Evolutionary conservation across 75 land plant genomes (phyloP).

Genomic region (Pseudotsuga menziesii): DNA sequence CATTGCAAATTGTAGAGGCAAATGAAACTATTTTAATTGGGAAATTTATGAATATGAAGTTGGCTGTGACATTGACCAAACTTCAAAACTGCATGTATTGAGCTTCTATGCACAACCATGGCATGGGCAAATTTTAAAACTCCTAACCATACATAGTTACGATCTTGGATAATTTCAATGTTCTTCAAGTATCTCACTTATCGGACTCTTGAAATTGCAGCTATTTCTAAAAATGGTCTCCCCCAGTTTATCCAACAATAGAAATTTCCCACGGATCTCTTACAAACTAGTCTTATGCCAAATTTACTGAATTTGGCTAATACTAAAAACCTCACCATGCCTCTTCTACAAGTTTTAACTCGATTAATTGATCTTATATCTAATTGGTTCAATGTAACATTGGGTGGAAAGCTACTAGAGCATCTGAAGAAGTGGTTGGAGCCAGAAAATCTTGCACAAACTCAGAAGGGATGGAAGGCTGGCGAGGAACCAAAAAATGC

Average conservation of each 20-base stretch:
- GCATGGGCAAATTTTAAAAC: too few species aligned
- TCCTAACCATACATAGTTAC: too few species aligned
- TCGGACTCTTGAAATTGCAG: too few species aligned
- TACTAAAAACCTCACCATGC: slow-evolving; percentile 88
- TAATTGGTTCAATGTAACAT: slow-evolving; percentile 96
- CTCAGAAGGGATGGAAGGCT: slow-evolving; percentile 90
- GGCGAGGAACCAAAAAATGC: slow-evolving; percentile 99
- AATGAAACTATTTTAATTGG: too few species aligned
- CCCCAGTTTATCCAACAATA: slow-evolving; percentile 96
- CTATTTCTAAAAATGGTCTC: too few species aligned
- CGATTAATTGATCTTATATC: slow-evolving; percentile 91
- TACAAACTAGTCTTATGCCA: slow-evolving; percentile 95
- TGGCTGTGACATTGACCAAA: too few species aligned
- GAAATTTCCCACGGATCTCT: slow-evolving; percentile 92
- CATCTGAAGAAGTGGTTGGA: slow-evolving; percentile 98
- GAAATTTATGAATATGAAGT: too few species aligned
- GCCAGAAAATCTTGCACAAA: slow-evolving; percentile 91
- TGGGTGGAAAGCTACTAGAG: slow-evolving; percentile 89
- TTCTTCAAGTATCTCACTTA: too few species aligned
- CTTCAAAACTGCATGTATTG: too few species aligned
- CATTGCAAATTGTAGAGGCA: too few species aligned
- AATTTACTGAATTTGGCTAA: slow-evolving; percentile 91
- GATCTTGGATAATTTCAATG: slow-evolving; percentile 95
- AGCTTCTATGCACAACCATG: too few species aligned
- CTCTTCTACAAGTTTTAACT: slow-evolving; percentile 91